Conservation (phyloP, 176 grass and related monocot species). For the Eremochloa ophiuroides region DNA sequence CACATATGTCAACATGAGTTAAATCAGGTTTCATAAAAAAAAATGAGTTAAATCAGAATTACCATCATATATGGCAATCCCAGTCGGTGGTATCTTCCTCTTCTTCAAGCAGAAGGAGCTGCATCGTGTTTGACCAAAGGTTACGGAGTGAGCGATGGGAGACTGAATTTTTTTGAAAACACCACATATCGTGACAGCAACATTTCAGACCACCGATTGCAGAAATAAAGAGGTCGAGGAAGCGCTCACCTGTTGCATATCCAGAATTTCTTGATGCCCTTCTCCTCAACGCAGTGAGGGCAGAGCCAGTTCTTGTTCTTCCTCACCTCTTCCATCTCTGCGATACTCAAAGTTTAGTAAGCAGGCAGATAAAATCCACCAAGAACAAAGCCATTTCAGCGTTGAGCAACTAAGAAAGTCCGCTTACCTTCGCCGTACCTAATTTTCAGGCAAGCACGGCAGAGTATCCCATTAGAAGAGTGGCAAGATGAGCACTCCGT, state of each 20-base stretch:
- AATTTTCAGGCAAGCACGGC: conserved; percentile 88
- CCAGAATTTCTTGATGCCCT: conserved; percentile 74
- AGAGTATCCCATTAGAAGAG: conserved; percentile 71
- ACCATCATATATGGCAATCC: conserved; percentile 91
- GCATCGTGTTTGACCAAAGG: background rate
- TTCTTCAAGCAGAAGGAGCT: conserved; percentile 89
- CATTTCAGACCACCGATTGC: background rate
- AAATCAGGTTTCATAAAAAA: too few relatives aligned
- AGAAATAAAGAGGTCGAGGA: background rate
- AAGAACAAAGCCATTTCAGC: background rate
- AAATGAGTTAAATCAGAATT: background rate
- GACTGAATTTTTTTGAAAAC: background rate
- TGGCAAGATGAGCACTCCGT: conserved; percentile 80
- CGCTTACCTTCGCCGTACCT: conserved; percentile 83
- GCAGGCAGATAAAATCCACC: background rate
- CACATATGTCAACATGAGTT: background rate
- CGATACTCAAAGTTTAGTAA: conserved; percentile 26
- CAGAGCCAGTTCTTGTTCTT: conserved; percentile 91
- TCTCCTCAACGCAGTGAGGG: conserved; percentile 86
- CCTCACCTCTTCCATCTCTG: conserved; percentile 79
- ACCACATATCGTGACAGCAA: background rate
- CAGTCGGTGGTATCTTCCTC: conserved; percentile 69
- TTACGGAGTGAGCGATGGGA: background rate
- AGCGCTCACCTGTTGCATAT: conserved; percentile 77
- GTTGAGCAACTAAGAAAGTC: background rate